Evolutionary conservation across 2,329 filamentous ascomycete genomes (phyloP), one percentile per base, ranked within the genome.

Genomic region (Epichloe bromicola): DNA sequence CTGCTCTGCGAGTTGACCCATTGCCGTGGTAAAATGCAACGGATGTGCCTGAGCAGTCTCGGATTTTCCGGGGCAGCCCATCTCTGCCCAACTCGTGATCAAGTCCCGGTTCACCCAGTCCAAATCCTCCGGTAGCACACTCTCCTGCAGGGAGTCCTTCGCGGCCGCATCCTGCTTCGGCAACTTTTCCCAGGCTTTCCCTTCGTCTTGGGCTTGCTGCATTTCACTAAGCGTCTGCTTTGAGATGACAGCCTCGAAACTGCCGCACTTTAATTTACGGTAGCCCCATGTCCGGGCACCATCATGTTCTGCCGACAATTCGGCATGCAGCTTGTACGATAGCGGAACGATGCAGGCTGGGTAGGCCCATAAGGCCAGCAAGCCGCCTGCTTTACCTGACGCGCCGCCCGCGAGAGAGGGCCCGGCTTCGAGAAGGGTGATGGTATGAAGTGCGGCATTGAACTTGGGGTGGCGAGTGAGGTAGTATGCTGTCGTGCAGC

Each of bases 21-120:
- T 94, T 15, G 82, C 75, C 0, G 80, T 91, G 0, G 93, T 97
- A 63, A 98, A 97, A 43, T 88, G 82, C 55, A 84, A 86, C 0
- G 93, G 93, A 61, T 98, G 91, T 3, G 97, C 91, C 67, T 98
- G 93, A 0, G 93, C 87, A 1, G 93, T 97, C 54, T 88, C 86
- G 1, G 76, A 77, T 1, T 82, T 79, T 3, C 80, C 83, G 2
- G 71, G 70, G 1, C 63, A 57, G 23, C 88, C 88, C 88, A 97
- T 96, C 62, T 85, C 81, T 36, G 87, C 80, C 67, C 95, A 97
- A 19, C 74, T 73, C 49, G 72, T 70, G 20, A 95, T 69, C 2
- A 82, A 70, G 4, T 83, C 79, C 1, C 76, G 69, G 49, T 86
- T 79, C 41, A 97, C 74, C 89, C 90, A 98, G 65, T 95, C 85